phyloP scores from a whole-genome alignment of 179 eudicot species.

The Beta macrorhiza region DNA sequence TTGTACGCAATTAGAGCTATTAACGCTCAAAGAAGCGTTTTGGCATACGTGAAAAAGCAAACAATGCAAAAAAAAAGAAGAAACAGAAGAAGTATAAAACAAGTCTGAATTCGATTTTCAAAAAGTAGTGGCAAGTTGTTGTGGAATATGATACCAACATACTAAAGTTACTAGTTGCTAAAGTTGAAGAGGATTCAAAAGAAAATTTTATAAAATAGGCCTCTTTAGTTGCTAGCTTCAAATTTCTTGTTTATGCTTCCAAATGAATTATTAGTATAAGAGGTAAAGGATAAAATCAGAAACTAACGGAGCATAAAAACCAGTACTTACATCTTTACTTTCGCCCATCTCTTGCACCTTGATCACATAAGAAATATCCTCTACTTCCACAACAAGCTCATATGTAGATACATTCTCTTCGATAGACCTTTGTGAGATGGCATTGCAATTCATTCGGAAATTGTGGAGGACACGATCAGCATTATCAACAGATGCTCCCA shows the following conservation, averaged over 20 bases:
- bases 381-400: slow-evolving; percentile 45
- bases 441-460: slow-evolving; percentile 46
- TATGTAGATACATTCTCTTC: slow-evolving; percentile 38
- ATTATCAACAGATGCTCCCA: slow-evolving; percentile 62
- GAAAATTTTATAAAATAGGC: neutral
- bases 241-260: neutral
- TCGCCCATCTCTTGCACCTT: slow-evolving; percentile 70
- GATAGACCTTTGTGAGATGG: slow-evolving; percentile 33
- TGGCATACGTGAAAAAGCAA: no score
- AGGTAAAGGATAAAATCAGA: neutral
- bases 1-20: no score
- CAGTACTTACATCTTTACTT: slow-evolving; percentile 50
- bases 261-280: neutral
- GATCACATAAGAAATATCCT: slow-evolving; percentile 42
- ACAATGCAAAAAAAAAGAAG: no score
- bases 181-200: neutral
- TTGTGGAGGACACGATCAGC: slow-evolving; percentile 52
- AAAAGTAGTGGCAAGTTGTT: neutral
- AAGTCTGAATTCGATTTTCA: neutral
- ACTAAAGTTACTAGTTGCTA: neutral
- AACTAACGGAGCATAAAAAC: neutral
- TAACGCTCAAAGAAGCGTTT: no score
- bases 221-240: neutral
- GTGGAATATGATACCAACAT: neutral
- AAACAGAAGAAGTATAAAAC: neutral